Conservation (phyloP, 371 early-diverging fungal species). For the Mortierella polycephala region DNA sequence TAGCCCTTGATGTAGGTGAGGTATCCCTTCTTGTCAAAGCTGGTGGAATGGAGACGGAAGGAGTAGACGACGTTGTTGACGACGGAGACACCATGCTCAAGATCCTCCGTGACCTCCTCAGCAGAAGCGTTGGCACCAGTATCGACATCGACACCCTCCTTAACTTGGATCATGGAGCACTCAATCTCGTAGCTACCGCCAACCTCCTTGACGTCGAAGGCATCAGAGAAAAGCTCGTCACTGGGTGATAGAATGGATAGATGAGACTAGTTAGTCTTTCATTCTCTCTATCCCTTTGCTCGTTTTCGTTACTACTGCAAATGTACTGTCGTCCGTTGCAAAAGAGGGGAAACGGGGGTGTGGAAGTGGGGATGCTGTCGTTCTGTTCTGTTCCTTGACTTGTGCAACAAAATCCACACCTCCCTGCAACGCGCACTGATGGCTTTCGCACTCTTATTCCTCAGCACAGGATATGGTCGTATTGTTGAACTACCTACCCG, state of each 20-base stretch:
- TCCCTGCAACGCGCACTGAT: too few relatives aligned
- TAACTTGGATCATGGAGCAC: slow-evolving; percentile 65
- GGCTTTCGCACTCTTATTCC: not conserved
- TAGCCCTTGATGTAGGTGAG: slow-evolving; percentile 93
- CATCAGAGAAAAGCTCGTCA: slow-evolving; percentile 94
- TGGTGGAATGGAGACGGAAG: slow-evolving; percentile 78
- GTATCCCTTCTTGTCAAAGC: slow-evolving; percentile 94
- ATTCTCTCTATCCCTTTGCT: too few relatives aligned
- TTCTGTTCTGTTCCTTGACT: too few relatives aligned
- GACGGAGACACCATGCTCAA: slow-evolving; percentile 65
- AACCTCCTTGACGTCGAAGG: slow-evolving; percentile 76
- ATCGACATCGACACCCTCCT: slow-evolving; percentile 79
- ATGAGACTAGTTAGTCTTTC: too few relatives aligned
- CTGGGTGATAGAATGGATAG: slow-evolving; percentile 16
- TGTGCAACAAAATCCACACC: slow-evolving; percentile 1
- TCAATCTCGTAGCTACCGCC: slow-evolving; percentile 86
- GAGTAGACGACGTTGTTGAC: slow-evolving; percentile 93
- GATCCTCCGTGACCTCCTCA: slow-evolving; percentile 79
- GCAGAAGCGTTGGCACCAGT: slow-evolving; percentile 97
- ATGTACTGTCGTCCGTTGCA: not conserved
- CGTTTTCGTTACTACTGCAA: not conserved
- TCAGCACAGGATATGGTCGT: not conserved
- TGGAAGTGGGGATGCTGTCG: too few relatives aligned
- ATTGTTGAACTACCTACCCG: slow-evolving; percentile 55
- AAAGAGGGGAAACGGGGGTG: too few relatives aligned